These are phyloP conservation scores for Phlegmacium glaucopus DNA, from an alignment of 768 basidiomycete genomes.

Conservation along the genomic window DNA sequence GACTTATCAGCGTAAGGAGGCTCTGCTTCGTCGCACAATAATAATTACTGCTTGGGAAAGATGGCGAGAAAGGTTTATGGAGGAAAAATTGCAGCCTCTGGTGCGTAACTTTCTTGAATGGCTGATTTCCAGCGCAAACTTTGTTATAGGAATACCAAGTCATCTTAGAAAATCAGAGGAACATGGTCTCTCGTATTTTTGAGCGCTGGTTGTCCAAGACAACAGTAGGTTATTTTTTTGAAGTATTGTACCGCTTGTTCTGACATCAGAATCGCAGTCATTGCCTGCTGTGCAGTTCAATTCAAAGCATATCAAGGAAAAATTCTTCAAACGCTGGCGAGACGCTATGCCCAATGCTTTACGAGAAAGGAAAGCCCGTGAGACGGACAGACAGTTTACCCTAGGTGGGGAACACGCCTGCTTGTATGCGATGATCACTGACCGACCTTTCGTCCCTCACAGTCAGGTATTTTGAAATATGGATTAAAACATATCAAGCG, in stretches of 20 bases:
- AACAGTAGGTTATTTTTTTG: slow-evolving; percentile 41
- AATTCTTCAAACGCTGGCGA: slow-evolving; percentile 65
- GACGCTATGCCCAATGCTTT: slow-evolving; percentile 68
- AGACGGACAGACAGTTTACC: slow-evolving; percentile 48
- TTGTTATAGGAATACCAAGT: slow-evolving; percentile 54
- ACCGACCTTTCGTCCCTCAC: neutral
- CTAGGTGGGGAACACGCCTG: slow-evolving; percentile 44
- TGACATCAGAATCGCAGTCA: slow-evolving; percentile 39
- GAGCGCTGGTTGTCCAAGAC: slow-evolving; percentile 74
- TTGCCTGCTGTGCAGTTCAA: slow-evolving; percentile 79
- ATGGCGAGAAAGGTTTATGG: slow-evolving; percentile 73
- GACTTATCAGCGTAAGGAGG: slow-evolving; percentile 57
- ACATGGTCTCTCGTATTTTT: slow-evolving; percentile 64
- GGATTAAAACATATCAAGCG: slow-evolving; percentile 65
- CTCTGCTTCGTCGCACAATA: slow-evolving; percentile 51
- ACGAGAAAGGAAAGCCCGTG: slow-evolving; percentile 63
- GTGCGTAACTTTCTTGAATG: slow-evolving; percentile 34
- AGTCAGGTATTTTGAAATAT: slow-evolving; percentile 59
- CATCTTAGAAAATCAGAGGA: slow-evolving; percentile 53
- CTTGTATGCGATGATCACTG: neutral
- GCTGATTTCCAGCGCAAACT: slow-evolving; percentile 4
- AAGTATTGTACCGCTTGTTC: neutral
- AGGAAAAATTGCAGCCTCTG: slow-evolving; percentile 61
- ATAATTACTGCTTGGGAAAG: slow-evolving; percentile 67
- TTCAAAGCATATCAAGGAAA: slow-evolving; percentile 55